A percentile compares a stretch with the other conserved stretches of the same genome.
These are phyloP conservation scores for Phytophthora foliorum DNA, from an alignment of 352 stramenopile genomes.

Conservation along the genomic window DNA sequence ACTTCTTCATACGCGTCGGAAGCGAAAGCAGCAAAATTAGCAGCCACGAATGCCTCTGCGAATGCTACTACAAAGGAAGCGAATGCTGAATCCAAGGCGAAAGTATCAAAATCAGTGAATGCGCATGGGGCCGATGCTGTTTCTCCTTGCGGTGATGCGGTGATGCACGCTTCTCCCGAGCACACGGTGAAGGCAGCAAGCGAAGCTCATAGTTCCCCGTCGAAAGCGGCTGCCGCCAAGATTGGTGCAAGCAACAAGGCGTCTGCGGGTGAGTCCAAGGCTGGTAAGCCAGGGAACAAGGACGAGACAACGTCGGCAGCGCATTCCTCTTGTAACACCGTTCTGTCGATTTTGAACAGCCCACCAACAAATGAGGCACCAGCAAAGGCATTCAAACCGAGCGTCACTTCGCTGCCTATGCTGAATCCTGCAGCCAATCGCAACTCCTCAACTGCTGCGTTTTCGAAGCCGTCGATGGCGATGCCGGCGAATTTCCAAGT, in stretches of 20 bases:
- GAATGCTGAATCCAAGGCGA: slow-evolving; percentile 14
- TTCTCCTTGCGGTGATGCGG: slow-evolving; percentile 5
- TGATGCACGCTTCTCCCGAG: slow-evolving; percentile 44
- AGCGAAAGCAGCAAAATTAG: not conserved
- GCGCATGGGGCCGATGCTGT: slow-evolving; percentile 21
- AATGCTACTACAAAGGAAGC: not conserved
- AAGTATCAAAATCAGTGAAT: slow-evolving; percentile 2
- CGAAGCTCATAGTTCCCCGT: slow-evolving; percentile 47
- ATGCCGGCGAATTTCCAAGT: slow-evolving; percentile 45
- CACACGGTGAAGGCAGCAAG: slow-evolving; percentile 39
- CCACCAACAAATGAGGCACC: slow-evolving; percentile 56
- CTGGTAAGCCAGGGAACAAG: slow-evolving; percentile 23
- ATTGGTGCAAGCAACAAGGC: slow-evolving; percentile 32
- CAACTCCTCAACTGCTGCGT: slow-evolving; percentile 11
- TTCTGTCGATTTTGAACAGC: slow-evolving; percentile 83
- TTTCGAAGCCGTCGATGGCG: slow-evolving; percentile 28
- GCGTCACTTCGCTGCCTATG: slow-evolving; percentile 49
- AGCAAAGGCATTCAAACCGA: slow-evolving; percentile 39
- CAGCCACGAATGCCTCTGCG: not conserved
- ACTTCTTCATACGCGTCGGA: slow-evolving; percentile 3
- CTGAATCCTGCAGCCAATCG: slow-evolving; percentile 33
- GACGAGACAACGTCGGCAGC: slow-evolving; percentile 1
- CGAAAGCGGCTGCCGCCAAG: slow-evolving; percentile 40
- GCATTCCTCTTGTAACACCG: slow-evolving; percentile 61
- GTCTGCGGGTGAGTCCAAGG: slow-evolving; percentile 6